Conservation (phyloP, 2,329 filamentous ascomycete species). For the Coniella lustricola region DNA sequence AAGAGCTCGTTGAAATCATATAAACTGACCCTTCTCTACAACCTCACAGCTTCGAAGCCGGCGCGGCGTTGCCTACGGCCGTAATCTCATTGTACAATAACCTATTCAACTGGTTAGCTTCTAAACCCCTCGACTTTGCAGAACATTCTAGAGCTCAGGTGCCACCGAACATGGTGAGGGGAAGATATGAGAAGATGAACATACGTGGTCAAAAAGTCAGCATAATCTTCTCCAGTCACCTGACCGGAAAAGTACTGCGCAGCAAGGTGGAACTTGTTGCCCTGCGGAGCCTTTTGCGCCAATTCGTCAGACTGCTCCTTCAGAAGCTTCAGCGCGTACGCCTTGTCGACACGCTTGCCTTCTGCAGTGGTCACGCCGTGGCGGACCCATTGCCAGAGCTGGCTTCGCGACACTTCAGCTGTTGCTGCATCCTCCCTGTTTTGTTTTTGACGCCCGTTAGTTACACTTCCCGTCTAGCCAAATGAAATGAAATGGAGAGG, state of each 20-base stretch:
- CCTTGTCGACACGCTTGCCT: constrained; percentile 89
- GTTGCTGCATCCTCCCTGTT: constrained; percentile 85
- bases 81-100: constrained; percentile 86
- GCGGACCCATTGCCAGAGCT: constrained; percentile 94
- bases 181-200: constrained; percentile 24
- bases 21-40: no score
- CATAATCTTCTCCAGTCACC: constrained; percentile 95
- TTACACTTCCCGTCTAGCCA: no score
- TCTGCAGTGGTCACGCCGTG: constrained; percentile 70
- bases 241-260: constrained; percentile 89
- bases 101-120: constrained; percentile 33
- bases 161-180: no score
- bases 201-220: constrained; percentile 85
- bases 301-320: constrained; percentile 78
- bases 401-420: constrained; percentile 86
- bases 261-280: constrained; percentile 86
- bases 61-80: constrained; percentile 53
- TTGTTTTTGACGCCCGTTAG: background rate
- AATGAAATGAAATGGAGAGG: no score
- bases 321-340: constrained; percentile 78
- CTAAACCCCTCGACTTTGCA: background rate
- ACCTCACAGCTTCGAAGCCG: constrained; percentile 58
- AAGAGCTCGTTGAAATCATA: no score
- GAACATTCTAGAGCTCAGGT: no score
- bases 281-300: constrained; percentile 66